These are phyloP conservation scores for Chytridiales sp. DNA, from an alignment of 371 early-diverging fungal genomes.

Conservation along the genomic window DNA sequence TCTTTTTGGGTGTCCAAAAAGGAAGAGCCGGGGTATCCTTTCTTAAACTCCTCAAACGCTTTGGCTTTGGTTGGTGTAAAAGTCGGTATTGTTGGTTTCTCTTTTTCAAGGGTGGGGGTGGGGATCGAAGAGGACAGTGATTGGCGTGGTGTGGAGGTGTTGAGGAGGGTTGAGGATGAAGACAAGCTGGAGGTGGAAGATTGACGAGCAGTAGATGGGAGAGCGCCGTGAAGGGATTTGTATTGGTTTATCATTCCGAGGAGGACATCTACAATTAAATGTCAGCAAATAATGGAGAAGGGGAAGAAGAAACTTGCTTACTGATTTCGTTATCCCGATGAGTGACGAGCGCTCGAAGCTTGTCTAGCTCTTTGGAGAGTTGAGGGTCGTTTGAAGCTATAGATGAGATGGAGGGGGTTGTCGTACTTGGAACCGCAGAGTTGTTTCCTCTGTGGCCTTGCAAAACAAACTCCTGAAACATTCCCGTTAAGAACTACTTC, in stretches of 20 bases:
- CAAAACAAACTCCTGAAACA: neutral
- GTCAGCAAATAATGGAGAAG: conserved; percentile 4
- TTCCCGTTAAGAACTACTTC: neutral
- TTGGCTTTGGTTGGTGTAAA: conserved; percentile 48
- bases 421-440: no score
- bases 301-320: conserved; percentile 18
- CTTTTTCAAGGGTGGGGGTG: conserved; percentile 14
- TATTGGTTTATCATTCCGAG: conserved; percentile 53
- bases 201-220: neutral
- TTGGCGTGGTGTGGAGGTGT: neutral
- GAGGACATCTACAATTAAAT: conserved; percentile 34
- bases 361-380: conserved; percentile 27
- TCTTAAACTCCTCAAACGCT: conserved; percentile 51
- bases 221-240: conserved; percentile 23
- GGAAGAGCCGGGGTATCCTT: conserved; percentile 42
- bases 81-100: conserved; percentile 29
- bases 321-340: conserved; percentile 62
- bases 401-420: neutral
- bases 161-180: neutral
- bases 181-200: neutral
- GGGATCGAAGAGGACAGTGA: no score
- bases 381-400: neutral
- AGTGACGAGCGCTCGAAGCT: conserved; percentile 37
- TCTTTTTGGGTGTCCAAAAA: conserved; percentile 56
- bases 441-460: conserved; percentile 6